Evolutionary conservation across 306 rosid species (phyloP).

Genomic region (Calophaca sinica): DNA sequence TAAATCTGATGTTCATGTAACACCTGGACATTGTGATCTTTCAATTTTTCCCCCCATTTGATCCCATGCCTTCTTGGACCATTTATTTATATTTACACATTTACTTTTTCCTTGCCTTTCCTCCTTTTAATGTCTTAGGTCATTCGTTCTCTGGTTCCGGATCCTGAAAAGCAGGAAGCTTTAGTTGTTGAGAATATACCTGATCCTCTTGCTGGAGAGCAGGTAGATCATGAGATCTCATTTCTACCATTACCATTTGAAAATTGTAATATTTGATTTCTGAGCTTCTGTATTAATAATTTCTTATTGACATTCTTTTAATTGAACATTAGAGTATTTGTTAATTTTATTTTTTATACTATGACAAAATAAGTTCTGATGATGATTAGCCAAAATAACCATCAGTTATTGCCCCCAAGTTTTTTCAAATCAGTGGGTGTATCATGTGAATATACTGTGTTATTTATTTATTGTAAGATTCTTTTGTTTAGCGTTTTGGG

Average conservation of each 20-base stretch:
- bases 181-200: constrained; percentile 82
- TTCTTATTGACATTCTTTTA: constrained; percentile 5
- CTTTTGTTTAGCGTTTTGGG: constrained; percentile 13
- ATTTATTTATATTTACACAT: constrained; percentile 7
- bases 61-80: background rate
- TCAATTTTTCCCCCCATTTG: background rate
- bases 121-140: constrained; percentile 56
- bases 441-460: background rate
- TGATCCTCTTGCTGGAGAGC: constrained; percentile 94
- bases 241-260: constrained; percentile 28
- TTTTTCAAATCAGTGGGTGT: background rate
- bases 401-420: background rate
- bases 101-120: constrained; percentile 17
- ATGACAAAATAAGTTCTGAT: constrained; percentile 22
- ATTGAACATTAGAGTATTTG: background rate
- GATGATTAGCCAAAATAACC: constrained; percentile 26
- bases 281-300: constrained; percentile 4
- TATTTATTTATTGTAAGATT: background rate
- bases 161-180: constrained; percentile 75
- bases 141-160: constrained; percentile 63
- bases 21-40: background rate
- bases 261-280: constrained; percentile 8
- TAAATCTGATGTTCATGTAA: background rate
- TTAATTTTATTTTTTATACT: background rate
- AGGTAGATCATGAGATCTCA: constrained; percentile 59